phyloP scores from a whole-genome alignment of 805 yeast genomes.

The Pichia insulana region DNA sequence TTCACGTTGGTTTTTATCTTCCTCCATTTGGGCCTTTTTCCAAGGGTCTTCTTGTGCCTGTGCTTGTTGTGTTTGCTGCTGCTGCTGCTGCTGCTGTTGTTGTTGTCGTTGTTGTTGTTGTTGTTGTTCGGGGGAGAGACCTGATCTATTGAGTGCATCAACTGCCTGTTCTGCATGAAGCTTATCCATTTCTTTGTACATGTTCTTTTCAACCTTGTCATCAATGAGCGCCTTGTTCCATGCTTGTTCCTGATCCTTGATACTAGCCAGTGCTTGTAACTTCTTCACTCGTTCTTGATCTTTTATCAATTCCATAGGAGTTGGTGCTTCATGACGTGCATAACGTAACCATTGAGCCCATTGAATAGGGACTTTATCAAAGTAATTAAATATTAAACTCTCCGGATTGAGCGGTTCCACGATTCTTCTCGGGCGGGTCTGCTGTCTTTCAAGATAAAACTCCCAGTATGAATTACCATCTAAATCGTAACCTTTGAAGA shows the following conservation, averaged over 20 bases:
- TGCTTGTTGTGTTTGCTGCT: slow-evolving; percentile 1
- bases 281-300: slow-evolving; percentile 50
- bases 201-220: slow-evolving; percentile 14
- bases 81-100: slow-evolving; percentile 1
- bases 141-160: not conserved
- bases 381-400: slow-evolving; percentile 48
- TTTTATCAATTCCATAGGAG: slow-evolving; percentile 47
- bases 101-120: slow-evolving; percentile 1
- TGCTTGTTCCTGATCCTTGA: slow-evolving; percentile 36
- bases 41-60: not conserved
- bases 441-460: slow-evolving; percentile 38
- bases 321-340: slow-evolving; percentile 52
- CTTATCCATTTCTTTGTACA: slow-evolving; percentile 19
- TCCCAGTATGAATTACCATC: slow-evolving; percentile 87
- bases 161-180: slow-evolving; percentile 5
- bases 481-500: slow-evolving; percentile 71
- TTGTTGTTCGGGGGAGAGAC: not conserved
- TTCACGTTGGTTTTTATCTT: not conserved
- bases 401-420: slow-evolving; percentile 45
- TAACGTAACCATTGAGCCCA: slow-evolving; percentile 79
- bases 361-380: slow-evolving; percentile 52
- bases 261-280: slow-evolving; percentile 41
- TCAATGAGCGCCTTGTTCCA: slow-evolving; percentile 14
- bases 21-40: not conserved
- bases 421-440: slow-evolving; percentile 48